Evolutionary conservation across 495 filamentous ascomycete species (phyloP), one percentile per base, ranked within the genome.

Genomic region (Aspergillus conjunctus): DNA sequence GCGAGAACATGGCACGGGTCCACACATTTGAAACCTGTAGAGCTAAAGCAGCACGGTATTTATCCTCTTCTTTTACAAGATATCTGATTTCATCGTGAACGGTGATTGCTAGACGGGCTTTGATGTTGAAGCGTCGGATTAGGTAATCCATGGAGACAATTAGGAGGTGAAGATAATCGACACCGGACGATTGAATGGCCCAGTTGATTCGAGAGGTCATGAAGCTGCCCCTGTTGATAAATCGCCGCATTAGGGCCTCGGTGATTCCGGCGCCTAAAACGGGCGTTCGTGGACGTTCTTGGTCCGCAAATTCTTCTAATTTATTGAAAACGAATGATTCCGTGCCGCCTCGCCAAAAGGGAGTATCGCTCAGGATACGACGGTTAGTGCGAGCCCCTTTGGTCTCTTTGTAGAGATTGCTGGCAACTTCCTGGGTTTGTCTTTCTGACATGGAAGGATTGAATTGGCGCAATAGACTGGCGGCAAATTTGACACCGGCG

Each of bases 21-120:
- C 94, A 98, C 41, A 98, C 77, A 67, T 98, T 98, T 52, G 95
- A 85, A 15, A 98, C 81, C 71, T 98, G 94, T 56, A 98, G 79
- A 14, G 94, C 95, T 85, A 98, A 87, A 15, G 93, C 92, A 22
- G 87, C 84, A 48, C 88, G 83, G 71, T 98, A 98, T 65, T 88
- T 91, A 68, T 98, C 91, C 61, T 91, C 83, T 1, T 93, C 84
- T 65, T 86, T 87, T 21, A 96, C 91, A 0, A 98, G 83, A 62
- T 98, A 98, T 37, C 94, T 85, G 63, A 98, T 98, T 71, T 98
- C 94, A 71, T 98, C 94, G 73, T 98, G 94, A 3, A 98, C 94
- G 0, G 93, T 97, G 66, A 98, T 92, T 11, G 94, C 85, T 20
- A 98, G 78, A 2, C 94, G 89, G 9, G 91, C 91, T 45, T 85